Evolutionary conservation across 495 filamentous ascomycete genomes (phyloP).

Genomic region (Pyrenopolyporus hunteri): DNA sequence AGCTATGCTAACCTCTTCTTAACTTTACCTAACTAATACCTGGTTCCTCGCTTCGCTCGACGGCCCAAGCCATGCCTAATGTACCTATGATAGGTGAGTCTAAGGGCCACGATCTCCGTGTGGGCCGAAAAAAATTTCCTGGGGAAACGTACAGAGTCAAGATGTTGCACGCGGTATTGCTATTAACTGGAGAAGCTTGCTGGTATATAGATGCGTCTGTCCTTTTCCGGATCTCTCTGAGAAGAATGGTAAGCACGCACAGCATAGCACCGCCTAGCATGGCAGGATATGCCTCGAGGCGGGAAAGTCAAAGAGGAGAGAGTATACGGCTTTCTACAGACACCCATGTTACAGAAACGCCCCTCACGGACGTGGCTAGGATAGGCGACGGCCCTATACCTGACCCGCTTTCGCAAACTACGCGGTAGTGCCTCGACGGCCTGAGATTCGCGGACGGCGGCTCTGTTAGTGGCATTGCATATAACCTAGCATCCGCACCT

Average conservation of each 20-base stretch:
- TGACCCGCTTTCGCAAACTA: no score
- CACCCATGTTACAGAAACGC: not conserved
- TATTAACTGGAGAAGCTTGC: not conserved
- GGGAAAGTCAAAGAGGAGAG: no score
- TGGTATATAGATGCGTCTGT: no score
- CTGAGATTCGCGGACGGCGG: slow-evolving; percentile 13
- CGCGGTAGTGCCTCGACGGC: slow-evolving; percentile 2
- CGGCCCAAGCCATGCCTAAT: not conserved
- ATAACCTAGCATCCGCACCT: slow-evolving; percentile 13
- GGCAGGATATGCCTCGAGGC: no score
- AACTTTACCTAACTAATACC: slow-evolving; percentile 1
- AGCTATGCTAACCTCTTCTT: not conserved
- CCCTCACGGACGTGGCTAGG: not conserved
- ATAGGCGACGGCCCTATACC: not conserved
- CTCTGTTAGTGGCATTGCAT: slow-evolving; percentile 12
- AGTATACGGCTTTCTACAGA: no score
- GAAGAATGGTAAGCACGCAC: no score
- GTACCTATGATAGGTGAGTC: not conserved
- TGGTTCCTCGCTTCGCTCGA: not conserved
- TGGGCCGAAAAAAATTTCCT: not conserved
- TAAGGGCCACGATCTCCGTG: not conserved
- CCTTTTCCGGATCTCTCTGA: no score
- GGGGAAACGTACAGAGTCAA: not conserved
- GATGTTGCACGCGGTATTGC: not conserved
- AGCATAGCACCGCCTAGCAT: no score